Evolutionary conservation across 306 rosid species (phyloP), one percentile per base, ranked within the genome.

Genomic region (Lathyrus oleraceus): DNA sequence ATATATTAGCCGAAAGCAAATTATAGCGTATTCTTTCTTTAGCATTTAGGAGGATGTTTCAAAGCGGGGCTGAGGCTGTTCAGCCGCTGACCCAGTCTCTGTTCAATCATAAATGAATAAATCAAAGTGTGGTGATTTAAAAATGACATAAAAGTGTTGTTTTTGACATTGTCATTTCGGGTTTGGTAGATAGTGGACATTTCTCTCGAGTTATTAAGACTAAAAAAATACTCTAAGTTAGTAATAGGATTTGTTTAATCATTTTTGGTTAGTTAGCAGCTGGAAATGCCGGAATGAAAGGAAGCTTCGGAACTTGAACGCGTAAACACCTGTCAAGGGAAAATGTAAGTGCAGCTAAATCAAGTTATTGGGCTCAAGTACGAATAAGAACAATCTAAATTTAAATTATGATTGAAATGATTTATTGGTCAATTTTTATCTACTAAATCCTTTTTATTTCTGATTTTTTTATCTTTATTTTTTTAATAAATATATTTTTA

Each of bases 271-370:
- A 20, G 32, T 60, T 25, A 67, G 53, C 79, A 80, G 84, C 79
- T 81, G 88, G 82, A 21, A 32, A 47, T 39, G 72, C 80, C 86
- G 82, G 17, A 32, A 47, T 39, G 75, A 67, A 45, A 51, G 49
- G 52, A 60, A 81, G 81, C 74, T 21, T 74, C 15, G 81, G 62
- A 67, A 81, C 14, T 74, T 32, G 79, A 69, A 85, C 94, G 88
- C 87, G 87, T 74, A 83, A 81, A 70, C 87, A 77, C 85, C 87
- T 35, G 81, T 66, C 68, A 35, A 2, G 47, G 67, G 38, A 74
- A 54, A 62, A 61, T 74, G 83, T 21, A 21, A 53, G 9, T 32
- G 38, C 8, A 30, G 7, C 8, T 32, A 28, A 4, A 28, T 28
- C 32, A 32, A 32, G 38, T 32, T 32, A 32, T 32, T 32, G 8